A percentile compares a stretch with the other conserved stretches of the same genome.
phyloP scores from a whole-genome alignment of 2,329 filamentous ascomycete genomes.

The Fusarium musae region DNA sequence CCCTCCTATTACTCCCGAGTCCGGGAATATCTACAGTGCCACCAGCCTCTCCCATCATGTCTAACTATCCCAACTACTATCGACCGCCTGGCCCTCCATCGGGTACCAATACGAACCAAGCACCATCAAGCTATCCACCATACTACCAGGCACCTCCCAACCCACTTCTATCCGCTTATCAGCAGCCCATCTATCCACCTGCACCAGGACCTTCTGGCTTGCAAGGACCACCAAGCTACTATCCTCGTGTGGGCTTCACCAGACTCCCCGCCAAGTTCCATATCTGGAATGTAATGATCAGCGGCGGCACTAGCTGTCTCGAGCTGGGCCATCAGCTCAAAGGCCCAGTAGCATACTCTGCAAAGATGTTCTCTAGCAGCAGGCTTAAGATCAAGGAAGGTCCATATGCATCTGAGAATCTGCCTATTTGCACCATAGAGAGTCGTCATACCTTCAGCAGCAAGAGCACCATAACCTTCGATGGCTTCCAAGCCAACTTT shows the following conservation, averaged over 20 bases:
- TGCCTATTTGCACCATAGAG: neutral
- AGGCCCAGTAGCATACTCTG: neutral
- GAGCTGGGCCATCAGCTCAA: neutral
- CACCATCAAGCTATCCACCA: accelerated
- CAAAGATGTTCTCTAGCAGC: conserved; percentile 11
- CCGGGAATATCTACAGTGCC: neutral
- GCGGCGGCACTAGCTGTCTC: neutral
- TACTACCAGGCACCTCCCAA: neutral
- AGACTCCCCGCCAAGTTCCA: neutral
- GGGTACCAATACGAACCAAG: too few relatives aligned
- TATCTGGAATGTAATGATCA: conserved; percentile 1
- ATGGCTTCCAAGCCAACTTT: neutral
- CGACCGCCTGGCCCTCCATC: neutral
- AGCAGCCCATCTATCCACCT: neutral
- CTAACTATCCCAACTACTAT: neutral
- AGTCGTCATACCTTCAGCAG: neutral
- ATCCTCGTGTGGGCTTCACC: neutral
- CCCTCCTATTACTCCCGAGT: neutral
- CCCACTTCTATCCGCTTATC: neutral
- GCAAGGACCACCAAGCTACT: neutral
- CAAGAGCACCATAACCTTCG: neutral
- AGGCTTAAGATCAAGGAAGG: conserved; percentile 4
- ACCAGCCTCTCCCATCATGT: neutral
- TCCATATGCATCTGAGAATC: neutral
- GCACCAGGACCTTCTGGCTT: neutral